Evolutionary conservation across 306 rosid genomes (phyloP).

Genomic region (Calophaca sinica): DNA sequence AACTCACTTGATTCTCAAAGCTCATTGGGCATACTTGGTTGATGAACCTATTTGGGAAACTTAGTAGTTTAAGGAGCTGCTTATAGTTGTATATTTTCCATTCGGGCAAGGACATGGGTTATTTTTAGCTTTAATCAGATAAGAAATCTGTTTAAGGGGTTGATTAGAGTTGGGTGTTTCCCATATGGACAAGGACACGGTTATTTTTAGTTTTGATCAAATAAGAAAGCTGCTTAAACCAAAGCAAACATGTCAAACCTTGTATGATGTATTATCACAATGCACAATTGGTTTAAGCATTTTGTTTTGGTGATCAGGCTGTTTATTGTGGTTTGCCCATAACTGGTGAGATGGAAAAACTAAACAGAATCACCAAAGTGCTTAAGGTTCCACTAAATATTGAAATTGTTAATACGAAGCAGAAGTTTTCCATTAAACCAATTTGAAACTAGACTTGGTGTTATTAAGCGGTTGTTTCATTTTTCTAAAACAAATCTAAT

Average conservation of each 20-base stretch:
- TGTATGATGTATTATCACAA: conserved; percentile 26
- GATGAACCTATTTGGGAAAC: conserved; percentile 10
- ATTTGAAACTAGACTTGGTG: too few species aligned
- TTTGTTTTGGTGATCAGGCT: conserved; percentile 6
- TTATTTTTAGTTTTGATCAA: conserved; percentile 34
- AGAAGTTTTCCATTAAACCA: background rate
- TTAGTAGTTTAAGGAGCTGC: conserved; percentile 24
- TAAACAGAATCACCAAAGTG: conserved; percentile 1
- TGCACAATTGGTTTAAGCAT: background rate
- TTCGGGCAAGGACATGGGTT: conserved; percentile 19
- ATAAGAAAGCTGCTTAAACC: conserved; percentile 21
- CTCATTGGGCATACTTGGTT: background rate
- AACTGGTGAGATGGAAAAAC: background rate
- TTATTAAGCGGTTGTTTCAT: conserved; percentile 8
- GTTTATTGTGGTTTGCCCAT: conserved; percentile 22
- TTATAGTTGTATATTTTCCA: conserved; percentile 34
- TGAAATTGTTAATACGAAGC: conserved; percentile 25
- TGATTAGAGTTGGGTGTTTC: conserved; percentile 19
- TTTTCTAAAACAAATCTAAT: conserved; percentile 6
- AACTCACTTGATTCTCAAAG: conserved; percentile 27
- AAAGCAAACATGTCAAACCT: conserved; percentile 5
- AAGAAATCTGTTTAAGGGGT: conserved; percentile 31
- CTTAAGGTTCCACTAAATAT: conserved; percentile 31
- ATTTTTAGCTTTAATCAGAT: conserved; percentile 17
- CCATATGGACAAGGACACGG: background rate